These are phyloP conservation scores for Suhomyces ambrosiae DNA, from an alignment of 1,139 yeast species.

Conservation along the genomic window DNA sequence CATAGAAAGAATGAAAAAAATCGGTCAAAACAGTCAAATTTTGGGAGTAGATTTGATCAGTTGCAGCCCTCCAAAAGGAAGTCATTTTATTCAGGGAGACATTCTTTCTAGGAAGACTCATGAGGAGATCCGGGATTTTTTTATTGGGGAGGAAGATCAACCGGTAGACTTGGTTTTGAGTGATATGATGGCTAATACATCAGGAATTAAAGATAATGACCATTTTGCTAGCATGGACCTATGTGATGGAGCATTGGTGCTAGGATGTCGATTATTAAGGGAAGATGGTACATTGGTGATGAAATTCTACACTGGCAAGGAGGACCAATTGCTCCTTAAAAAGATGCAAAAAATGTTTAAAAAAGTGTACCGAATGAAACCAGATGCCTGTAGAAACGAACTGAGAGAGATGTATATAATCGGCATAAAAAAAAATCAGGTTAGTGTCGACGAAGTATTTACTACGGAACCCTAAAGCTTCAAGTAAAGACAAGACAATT, in stretches of 20 bases:
- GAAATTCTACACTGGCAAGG: slow-evolving; percentile 48
- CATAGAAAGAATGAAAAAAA: slow-evolving; percentile 25
- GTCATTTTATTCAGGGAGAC: slow-evolving; percentile 45
- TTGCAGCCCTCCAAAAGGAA: slow-evolving; percentile 44
- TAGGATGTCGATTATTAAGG: slow-evolving; percentile 31
- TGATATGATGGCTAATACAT: slow-evolving; percentile 54
- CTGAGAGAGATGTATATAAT: slow-evolving; percentile 45
- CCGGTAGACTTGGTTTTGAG: slow-evolving; percentile 41
- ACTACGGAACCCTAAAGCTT: no score
- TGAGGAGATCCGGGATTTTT: slow-evolving; percentile 25
- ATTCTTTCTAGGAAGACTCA: slow-evolving; percentile 40
- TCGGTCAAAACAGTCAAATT: slow-evolving; percentile 21
- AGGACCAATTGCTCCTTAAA: slow-evolving; percentile 31
- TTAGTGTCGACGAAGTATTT: slow-evolving; percentile 10
- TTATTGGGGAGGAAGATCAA: slow-evolving; percentile 4
- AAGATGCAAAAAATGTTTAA: slow-evolving; percentile 32
- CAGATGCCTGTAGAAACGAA: slow-evolving; percentile 40
- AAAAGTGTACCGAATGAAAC: slow-evolving; percentile 38
- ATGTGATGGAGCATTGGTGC: slow-evolving; percentile 40
- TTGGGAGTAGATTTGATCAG: slow-evolving; percentile 47
- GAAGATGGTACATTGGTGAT: slow-evolving; percentile 40
- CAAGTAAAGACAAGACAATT: no score
- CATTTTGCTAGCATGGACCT: slow-evolving; percentile 50
- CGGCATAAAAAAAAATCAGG: slow-evolving; percentile 25
- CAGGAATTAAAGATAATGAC: slow-evolving; percentile 45